Percentiles rank a stretch among this genome's conserved stretches.
These are phyloP conservation scores for Boletus smithii DNA, from an alignment of 1,284 basidiomycete genomes.

Conservation along the genomic window DNA sequence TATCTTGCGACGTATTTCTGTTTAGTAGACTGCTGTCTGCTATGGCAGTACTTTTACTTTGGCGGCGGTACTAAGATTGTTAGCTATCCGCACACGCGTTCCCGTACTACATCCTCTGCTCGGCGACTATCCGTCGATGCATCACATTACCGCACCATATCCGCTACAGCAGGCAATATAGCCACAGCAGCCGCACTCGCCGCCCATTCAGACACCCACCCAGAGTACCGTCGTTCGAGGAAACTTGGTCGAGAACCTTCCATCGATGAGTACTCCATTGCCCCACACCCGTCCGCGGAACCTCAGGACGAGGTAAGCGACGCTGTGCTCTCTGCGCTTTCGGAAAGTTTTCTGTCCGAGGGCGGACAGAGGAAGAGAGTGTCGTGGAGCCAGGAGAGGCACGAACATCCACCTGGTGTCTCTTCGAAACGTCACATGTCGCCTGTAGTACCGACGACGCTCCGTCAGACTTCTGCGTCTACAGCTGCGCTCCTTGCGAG, in stretches of 20 bases:
- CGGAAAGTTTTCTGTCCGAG: slow-evolving; percentile 73
- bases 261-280: slow-evolving; percentile 19
- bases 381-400: slow-evolving; percentile 64
- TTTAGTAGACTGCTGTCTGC: slow-evolving; percentile 68
- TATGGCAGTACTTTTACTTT: slow-evolving; percentile 82
- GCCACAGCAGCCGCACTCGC: slow-evolving; percentile 64
- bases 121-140: slow-evolving; percentile 49
- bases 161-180: slow-evolving; percentile 63
- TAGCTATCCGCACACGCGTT: slow-evolving; percentile 39
- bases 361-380: slow-evolving; percentile 53
- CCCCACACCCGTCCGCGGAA: slow-evolving; percentile 26
- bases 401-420: slow-evolving; percentile 39
- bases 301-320: slow-evolving; percentile 53
- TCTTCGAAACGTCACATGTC: slow-evolving; percentile 36
- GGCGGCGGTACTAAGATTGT: slow-evolving; percentile 34
- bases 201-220: slow-evolving; percentile 50
- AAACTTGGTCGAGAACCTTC: slow-evolving; percentile 19
- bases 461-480: slow-evolving; percentile 31
- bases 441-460: slow-evolving; percentile 31
- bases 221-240: slow-evolving; percentile 25
- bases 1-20: slow-evolving; percentile 89
- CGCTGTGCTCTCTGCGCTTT: slow-evolving; percentile 49
- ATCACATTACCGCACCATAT: slow-evolving; percentile 64
- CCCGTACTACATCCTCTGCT: slow-evolving; percentile 42
- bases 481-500: slow-evolving; percentile 34